Percentiles rank a stretch among this genome's conserved stretches.
phyloP scores from a whole-genome alignment of 2,329 filamentous ascomycete genomes.

The Sphaerulina vaccinii region DNA sequence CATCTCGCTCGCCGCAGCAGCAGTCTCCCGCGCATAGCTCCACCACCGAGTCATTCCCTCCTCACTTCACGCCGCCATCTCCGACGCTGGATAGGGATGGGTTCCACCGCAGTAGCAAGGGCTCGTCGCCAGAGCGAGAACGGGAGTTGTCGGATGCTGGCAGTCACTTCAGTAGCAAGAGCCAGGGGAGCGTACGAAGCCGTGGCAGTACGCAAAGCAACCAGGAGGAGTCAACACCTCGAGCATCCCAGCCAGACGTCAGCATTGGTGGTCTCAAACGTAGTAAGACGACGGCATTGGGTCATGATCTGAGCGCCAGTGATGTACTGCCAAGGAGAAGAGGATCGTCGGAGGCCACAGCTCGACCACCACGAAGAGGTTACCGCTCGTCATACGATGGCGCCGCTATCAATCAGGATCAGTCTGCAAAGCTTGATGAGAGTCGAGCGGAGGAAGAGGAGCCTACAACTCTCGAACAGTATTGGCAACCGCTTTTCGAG shows the following conservation, averaged over 20 bases:
- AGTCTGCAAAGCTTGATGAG: slow-evolving; percentile 14
- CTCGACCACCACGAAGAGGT: slow-evolving; percentile 8
- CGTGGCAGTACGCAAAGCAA: slow-evolving; percentile 24
- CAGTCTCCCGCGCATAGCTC: slow-evolving; percentile 22
- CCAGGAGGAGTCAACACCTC: slow-evolving; percentile 24
- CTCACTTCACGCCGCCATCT: slow-evolving; percentile 57
- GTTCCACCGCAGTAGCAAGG: slow-evolving; percentile 27
- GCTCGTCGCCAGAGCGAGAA: slow-evolving; percentile 39
- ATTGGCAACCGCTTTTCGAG: slow-evolving; percentile 76
- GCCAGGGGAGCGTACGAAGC: slow-evolving; percentile 24
- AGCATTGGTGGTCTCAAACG: slow-evolving; percentile 13
- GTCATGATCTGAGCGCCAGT: slow-evolving; percentile 12
- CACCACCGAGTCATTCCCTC: slow-evolving; percentile 49
- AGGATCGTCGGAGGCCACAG: slow-evolving; percentile 17
- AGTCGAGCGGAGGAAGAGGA: slow-evolving; percentile 39
- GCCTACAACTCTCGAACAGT: slow-evolving; percentile 63
- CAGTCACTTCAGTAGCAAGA: slow-evolving; percentile 22
- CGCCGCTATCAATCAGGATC: background rate
- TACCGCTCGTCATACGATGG: slow-evolving; percentile 7
- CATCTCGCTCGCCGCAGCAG: slow-evolving; percentile 40
- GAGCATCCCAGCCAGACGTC: slow-evolving; percentile 20
- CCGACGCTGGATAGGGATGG: slow-evolving; percentile 36
- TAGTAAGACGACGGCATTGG: slow-evolving; percentile 20
- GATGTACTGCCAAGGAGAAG: slow-evolving; percentile 11
- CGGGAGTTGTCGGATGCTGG: slow-evolving; percentile 23